Percentiles rank a stretch among this genome's conserved stretches.
Conservation (phyloP, 2,329 filamentous ascomycete species). For the Aspergillus ochraceoroseus region DNA sequence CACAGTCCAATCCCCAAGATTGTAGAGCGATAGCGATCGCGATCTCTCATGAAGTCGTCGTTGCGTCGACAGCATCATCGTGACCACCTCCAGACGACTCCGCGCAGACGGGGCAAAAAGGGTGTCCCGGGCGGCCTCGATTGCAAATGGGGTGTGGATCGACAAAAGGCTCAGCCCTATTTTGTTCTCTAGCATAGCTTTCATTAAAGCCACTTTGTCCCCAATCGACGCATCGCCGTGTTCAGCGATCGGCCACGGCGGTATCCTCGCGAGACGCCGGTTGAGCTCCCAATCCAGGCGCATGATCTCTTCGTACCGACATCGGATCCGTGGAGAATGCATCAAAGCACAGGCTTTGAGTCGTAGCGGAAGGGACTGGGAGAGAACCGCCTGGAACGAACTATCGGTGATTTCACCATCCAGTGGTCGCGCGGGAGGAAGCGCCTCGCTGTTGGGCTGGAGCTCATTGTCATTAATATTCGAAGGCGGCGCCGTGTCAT, state of each 20-base stretch:
- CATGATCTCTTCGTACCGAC: constrained; percentile 40
- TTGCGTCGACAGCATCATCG: constrained; percentile 38
- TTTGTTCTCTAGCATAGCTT: constrained; percentile 34
- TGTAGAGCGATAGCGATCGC: constrained; percentile 31
- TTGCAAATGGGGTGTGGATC: constrained; percentile 38
- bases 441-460: constrained; percentile 29
- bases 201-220: constrained; percentile 31
- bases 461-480: constrained; percentile 52
- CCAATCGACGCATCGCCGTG: constrained; percentile 22
- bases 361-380: constrained; percentile 30
- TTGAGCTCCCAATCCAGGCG: constrained; percentile 39
- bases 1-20: constrained; percentile 35
- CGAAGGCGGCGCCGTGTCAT: constrained; percentile 47
- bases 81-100: constrained; percentile 35
- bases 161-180: constrained; percentile 37
- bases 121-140: constrained; percentile 31
- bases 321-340: constrained; percentile 36
- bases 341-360: constrained; percentile 34
- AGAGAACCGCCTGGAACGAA: constrained; percentile 33
- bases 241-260: constrained; percentile 27
- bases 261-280: constrained; percentile 33
- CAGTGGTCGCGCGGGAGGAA: constrained; percentile 29
- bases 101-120: constrained; percentile 36
- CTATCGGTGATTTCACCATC: constrained; percentile 38
- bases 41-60: constrained; percentile 32